Percentiles rank a stretch among this genome's conserved stretches.
These are phyloP conservation scores for Chaetoceros muelleri DNA, from an alignment of 108 stramenopile species.

Conservation along the genomic window DNA sequence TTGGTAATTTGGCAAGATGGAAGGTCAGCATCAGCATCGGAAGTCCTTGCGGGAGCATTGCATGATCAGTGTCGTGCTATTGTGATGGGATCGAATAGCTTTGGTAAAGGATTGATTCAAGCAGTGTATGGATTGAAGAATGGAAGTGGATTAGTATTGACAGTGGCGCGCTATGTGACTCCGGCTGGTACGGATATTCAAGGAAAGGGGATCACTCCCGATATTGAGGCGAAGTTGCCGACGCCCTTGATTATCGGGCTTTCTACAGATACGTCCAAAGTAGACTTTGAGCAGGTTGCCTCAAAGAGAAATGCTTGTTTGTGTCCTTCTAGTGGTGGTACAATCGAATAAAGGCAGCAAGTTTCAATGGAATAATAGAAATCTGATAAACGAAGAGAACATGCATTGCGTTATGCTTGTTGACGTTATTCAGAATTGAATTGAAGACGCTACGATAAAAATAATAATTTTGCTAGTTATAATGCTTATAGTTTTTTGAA, in stretches of 20 bases:
- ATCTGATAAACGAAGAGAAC: too few species aligned
- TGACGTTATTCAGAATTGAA: too few species aligned
- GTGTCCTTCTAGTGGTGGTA: slow-evolving; percentile 12
- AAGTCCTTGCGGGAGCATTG: slow-evolving; percentile 87
- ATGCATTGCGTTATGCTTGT: too few species aligned
- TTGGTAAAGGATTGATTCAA: slow-evolving; percentile 95
- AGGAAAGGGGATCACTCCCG: slow-evolving; percentile 71
- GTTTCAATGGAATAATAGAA: background rate
- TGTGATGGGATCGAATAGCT: slow-evolving; percentile 78
- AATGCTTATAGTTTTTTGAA: too few species aligned
- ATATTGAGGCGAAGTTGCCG: slow-evolving; percentile 43
- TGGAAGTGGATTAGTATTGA: slow-evolving; percentile 81
- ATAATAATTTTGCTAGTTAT: too few species aligned
- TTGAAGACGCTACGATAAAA: too few species aligned
- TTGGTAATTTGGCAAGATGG: slow-evolving; percentile 74
- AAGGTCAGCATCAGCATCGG: slow-evolving; percentile 73
- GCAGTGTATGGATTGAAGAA: slow-evolving; percentile 91
- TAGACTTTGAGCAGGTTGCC: slow-evolving; percentile 53
- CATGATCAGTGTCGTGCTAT: slow-evolving; percentile 91
- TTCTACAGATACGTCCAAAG: slow-evolving; percentile 55
- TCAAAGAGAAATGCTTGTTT: slow-evolving; percentile 29
- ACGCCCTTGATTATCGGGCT: slow-evolving; percentile 38
- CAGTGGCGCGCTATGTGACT: slow-evolving; percentile 88
- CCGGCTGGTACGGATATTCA: slow-evolving; percentile 86
- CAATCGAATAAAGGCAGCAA: background rate